These are phyloP conservation scores for Tilletiopsis washingtonensis DNA, from an alignment of 1,284 basidiomycete genomes.

Conservation along the genomic window DNA sequence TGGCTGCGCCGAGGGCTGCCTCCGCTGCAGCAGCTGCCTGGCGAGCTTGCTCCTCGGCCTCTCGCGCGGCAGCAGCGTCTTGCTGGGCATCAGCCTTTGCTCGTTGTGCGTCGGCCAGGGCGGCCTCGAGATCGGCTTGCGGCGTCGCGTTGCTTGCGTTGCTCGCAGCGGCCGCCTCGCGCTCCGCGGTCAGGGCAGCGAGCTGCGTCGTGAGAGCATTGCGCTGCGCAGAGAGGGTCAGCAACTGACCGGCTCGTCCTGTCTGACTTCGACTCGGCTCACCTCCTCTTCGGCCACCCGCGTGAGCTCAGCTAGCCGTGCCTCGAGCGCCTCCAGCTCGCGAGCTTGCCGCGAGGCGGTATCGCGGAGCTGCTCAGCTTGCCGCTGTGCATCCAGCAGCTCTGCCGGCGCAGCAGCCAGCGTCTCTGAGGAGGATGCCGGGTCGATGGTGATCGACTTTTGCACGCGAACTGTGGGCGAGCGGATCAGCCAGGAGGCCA, in stretches of 20 bases:
- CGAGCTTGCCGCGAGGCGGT: slow-evolving; percentile 18
- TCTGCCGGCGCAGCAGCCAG: slow-evolving; percentile 27
- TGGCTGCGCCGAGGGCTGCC: not conserved
- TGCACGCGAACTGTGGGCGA: slow-evolving; percentile 11
- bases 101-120: slow-evolving; percentile 25
- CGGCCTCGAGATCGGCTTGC: slow-evolving; percentile 7
- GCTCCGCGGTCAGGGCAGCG: not conserved
- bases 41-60: not conserved
- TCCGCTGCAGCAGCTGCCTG: not conserved
- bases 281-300: slow-evolving; percentile 13
- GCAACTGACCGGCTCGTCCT: slow-evolving; percentile 12
- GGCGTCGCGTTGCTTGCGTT: slow-evolving; percentile 37
- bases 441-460: slow-evolving; percentile 37
- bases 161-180: not conserved
- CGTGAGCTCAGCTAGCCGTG: slow-evolving; percentile 20
- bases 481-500: not conserved
- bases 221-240: not conserved
- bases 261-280: not conserved
- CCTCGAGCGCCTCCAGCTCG: slow-evolving; percentile 22
- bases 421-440: slow-evolving; percentile 19
- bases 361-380: slow-evolving; percentile 27
- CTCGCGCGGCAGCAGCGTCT: not conserved
- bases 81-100: not conserved
- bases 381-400: slow-evolving; percentile 38
- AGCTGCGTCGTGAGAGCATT: slow-evolving; percentile 6